phyloP scores from a whole-genome alignment of 2,329 filamentous ascomycete genomes.

The Dactylellina haptotyla region DNA sequence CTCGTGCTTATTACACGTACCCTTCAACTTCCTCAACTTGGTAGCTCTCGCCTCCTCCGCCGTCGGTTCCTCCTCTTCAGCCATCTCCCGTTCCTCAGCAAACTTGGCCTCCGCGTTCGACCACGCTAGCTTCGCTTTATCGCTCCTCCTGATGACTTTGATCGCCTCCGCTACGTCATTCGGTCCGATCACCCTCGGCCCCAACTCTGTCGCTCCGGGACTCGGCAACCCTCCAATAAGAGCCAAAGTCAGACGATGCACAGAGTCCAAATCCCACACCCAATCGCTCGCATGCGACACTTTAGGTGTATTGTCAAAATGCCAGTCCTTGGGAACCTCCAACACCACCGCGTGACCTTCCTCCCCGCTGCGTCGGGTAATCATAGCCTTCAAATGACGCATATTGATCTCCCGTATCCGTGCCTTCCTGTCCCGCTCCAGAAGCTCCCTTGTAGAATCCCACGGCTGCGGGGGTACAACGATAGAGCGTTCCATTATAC shows the following conservation, averaged over 20 bases:
- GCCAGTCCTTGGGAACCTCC: constrained; percentile 60
- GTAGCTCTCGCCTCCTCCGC: constrained; percentile 61
- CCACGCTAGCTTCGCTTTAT: constrained; percentile 59
- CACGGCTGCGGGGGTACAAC: constrained; percentile 66
- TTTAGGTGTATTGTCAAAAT: constrained; percentile 55
- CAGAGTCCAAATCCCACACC: constrained; percentile 70
- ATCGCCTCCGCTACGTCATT: constrained; percentile 33
- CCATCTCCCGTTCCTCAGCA: constrained; percentile 54
- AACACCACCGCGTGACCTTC: constrained; percentile 56
- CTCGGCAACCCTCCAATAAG: constrained; percentile 24
- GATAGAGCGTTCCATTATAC: constrained; percentile 65
- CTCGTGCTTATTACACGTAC: constrained; percentile 78
- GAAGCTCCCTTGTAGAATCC: constrained; percentile 61
- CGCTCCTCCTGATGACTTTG: constrained; percentile 13
- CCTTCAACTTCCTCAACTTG: constrained; percentile 65
- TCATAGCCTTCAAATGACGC: constrained; percentile 73
- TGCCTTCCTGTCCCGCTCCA: constrained; percentile 65
- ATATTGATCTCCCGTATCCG: constrained; percentile 70
- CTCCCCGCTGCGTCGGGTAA: constrained; percentile 64
- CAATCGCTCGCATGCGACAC: constrained; percentile 61
- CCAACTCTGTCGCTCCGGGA: constrained; percentile 59
- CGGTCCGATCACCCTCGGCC: constrained; percentile 37
- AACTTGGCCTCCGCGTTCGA: constrained; percentile 33
- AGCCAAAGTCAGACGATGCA: constrained; percentile 67
- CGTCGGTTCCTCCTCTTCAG: constrained; percentile 58